Evolutionary conservation across 768 basidiomycete species (phyloP), one percentile per base, ranked within the genome.

Genomic region (Cytidiella melzeri): DNA sequence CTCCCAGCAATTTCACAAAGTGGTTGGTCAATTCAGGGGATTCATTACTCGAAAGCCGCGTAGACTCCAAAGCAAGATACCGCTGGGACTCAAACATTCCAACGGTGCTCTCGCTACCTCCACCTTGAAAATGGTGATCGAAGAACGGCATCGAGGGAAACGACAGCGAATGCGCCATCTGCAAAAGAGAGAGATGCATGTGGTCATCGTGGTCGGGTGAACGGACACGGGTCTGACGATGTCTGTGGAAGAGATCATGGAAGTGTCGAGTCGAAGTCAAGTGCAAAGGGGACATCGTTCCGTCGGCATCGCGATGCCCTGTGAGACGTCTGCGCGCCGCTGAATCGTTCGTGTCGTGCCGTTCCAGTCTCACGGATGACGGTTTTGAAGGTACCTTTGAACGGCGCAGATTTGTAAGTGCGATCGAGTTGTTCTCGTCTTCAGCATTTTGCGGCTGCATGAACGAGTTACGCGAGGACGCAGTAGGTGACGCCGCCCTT

Each of bases 61-160:
- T 75, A 23, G 76, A 73, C 59, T 88, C 85, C 2, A 88, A 67
- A 53, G 87, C 77, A 49, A 87, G 67, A 60, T 87, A 88, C 24
- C 77, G 66, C 56, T 86, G 80, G 2, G 77, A 77, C 66, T 88
- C 86, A 51, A 88, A 88, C 12, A 85, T 79, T 1, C 84, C 87
- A 0, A 88, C 87, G 0, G 75, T 75, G 24, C 72, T 67, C 57
- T 87, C 81, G 19, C 23, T 38, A 2, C 53, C 41, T 3, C 51
- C 27, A 9, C 45, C 26, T 5, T 27, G 53, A 43, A 34, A 15
- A 15, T 34, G 30, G 15, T 34, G 30, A 15, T 34, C 30, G 7
- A 34, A 34, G 7, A 15, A 34, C 2, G 49, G 24, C 11, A 52
- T 48, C n/a, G 48, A 49, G 20, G 56, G 44, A 3, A 55, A 45